Percentiles rank a stretch among this genome's conserved stretches.
Conservation (phyloP, 805 yeast genomes). For the Kluyveromyces starmeri region DNA sequence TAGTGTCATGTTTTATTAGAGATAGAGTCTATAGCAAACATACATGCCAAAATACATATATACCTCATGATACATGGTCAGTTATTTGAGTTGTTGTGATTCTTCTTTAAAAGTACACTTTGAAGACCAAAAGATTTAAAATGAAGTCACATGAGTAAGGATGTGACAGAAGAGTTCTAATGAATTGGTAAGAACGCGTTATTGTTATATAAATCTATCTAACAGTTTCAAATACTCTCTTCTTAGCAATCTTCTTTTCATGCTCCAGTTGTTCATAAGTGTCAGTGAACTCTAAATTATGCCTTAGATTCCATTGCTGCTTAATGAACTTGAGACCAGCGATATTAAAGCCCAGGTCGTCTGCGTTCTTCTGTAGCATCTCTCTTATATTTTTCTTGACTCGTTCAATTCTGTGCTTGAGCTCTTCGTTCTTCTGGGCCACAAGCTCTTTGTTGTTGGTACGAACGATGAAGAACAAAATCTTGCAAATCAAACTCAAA, state of each 20-base stretch:
- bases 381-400: slow-evolving; percentile 56
- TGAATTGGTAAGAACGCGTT: too few relatives aligned
- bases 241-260: slow-evolving; percentile 49
- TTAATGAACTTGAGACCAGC: slow-evolving; percentile 71
- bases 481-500: slow-evolving; percentile 59
- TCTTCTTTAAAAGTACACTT: too few relatives aligned
- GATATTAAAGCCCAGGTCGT: slow-evolving; percentile 71
- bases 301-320: slow-evolving; percentile 71
- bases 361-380: slow-evolving; percentile 42
- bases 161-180: too few relatives aligned
- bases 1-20: too few relatives aligned
- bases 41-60: slow-evolving; percentile 4
- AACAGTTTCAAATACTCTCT: slow-evolving; percentile 64
- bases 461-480: slow-evolving; percentile 65
- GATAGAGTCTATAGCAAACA: too few relatives aligned
- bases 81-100: too few relatives aligned
- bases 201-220: slow-evolving; percentile 7
- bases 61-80: too few relatives aligned
- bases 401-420: slow-evolving; percentile 54
- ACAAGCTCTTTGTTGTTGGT: slow-evolving; percentile 74
- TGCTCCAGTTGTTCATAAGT: slow-evolving; percentile 46
- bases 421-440: slow-evolving; percentile 50
- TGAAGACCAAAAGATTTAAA: too few relatives aligned
- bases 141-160: too few relatives aligned
- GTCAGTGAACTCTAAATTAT: slow-evolving; percentile 65